A percentile compares a stretch with the other conserved stretches of the same genome.
Evolutionary conservation across 805 yeast species (phyloP).

Genomic region (Pichia thaimueangensis): DNA sequence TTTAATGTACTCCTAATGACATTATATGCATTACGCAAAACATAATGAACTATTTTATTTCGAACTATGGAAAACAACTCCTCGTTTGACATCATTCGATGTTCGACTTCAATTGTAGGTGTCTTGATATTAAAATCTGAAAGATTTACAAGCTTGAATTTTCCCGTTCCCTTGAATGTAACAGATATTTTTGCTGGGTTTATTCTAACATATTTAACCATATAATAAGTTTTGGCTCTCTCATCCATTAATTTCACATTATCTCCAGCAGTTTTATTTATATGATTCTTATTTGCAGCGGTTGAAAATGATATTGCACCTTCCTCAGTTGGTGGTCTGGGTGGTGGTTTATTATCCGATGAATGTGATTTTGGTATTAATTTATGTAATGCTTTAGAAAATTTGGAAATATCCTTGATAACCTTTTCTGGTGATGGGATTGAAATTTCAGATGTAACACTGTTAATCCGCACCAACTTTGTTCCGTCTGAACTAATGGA

Average conservation of each 20-base stretch:
- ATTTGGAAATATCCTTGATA: slow-evolving; percentile 5
- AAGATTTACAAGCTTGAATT: slow-evolving; percentile 64
- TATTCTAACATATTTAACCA: slow-evolving; percentile 31
- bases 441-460: slow-evolving; percentile 1
- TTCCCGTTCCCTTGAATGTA: slow-evolving; percentile 75
- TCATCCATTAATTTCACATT: slow-evolving; percentile 35
- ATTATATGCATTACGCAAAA: slow-evolving; percentile 65
- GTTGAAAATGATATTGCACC: not conserved
- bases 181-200: slow-evolving; percentile 39
- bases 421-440: not conserved
- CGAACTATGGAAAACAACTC: slow-evolving; percentile 61
- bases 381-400: slow-evolving; percentile 8
- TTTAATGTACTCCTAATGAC: slow-evolving; percentile 69
- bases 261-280: not conserved
- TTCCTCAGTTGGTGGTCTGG: not conserved
- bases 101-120: slow-evolving; percentile 54
- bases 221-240: slow-evolving; percentile 37
- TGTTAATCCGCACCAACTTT: not conserved
- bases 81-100: slow-evolving; percentile 65
- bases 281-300: not conserved
- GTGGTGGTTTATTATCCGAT: slow-evolving; percentile 12
- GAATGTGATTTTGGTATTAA: slow-evolving; percentile 11
- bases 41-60: slow-evolving; percentile 49
- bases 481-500: slow-evolving; percentile 3
- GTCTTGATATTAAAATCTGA: slow-evolving; percentile 60